phyloP scores from a whole-genome alignment of 2,329 filamentous ascomycete species.

The Penicillium olsonii region DNA sequence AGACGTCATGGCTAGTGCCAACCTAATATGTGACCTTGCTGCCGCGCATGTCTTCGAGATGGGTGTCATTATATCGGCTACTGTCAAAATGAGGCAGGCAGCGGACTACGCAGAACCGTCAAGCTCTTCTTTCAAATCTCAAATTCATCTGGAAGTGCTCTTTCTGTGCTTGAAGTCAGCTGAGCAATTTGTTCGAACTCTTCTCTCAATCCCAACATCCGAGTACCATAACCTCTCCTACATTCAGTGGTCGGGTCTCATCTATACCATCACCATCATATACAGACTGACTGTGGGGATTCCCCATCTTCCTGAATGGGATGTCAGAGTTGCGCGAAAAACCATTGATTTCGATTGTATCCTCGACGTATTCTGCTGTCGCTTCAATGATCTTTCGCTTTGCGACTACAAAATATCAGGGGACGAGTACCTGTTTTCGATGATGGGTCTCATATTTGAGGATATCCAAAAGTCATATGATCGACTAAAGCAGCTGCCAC shows the following conservation, averaged over 20 bases:
- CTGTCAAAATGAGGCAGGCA: background rate
- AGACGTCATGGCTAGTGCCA: background rate
- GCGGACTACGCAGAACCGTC: background rate
- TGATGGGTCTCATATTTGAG: background rate
- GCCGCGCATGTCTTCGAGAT: constrained; percentile 1
- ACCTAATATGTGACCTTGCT: background rate
- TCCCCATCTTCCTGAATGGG: constrained; percentile 1
- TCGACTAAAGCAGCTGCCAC: background rate
- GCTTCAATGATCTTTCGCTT: background rate
- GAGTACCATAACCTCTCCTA: background rate
- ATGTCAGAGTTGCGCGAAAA: constrained; percentile 1
- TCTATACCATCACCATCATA: background rate
- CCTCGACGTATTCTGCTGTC: background rate
- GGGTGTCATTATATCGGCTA: background rate
- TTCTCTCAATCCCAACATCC: background rate
- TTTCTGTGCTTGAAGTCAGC: constrained; percentile 2
- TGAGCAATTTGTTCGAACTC: background rate
- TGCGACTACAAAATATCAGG: background rate
- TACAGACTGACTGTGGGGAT: background rate
- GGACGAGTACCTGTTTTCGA: background rate
- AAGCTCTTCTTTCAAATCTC: background rate
- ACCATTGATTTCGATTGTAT: background rate
- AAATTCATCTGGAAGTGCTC: background rate
- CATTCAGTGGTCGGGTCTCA: background rate
- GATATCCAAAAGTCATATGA: background rate